Conservation (phyloP, 495 filamentous ascomycete genomes). For the Poronia punctata region DNA sequence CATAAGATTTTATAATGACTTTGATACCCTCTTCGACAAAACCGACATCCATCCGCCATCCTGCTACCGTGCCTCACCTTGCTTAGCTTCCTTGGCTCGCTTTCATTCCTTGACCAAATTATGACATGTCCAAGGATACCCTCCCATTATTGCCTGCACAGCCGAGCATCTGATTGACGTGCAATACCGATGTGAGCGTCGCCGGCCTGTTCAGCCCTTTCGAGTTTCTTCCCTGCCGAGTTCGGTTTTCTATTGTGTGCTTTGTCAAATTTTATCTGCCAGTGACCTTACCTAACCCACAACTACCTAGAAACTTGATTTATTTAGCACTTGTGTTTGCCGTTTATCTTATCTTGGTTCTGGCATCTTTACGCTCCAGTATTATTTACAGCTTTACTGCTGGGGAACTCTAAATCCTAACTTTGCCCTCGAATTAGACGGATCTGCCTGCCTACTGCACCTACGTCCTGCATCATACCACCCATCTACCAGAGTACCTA, state of each 20-base stretch:
- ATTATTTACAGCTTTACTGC: too few relatives aligned
- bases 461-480: too few relatives aligned
- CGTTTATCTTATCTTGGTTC: too few relatives aligned
- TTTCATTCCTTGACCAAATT: conserved; percentile 3
- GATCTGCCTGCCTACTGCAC: too few relatives aligned
- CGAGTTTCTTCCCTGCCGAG: neutral
- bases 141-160: neutral
- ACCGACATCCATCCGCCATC: conserved; percentile 1
- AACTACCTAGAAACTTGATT: too few relatives aligned
- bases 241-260: neutral
- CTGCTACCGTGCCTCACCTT: neutral
- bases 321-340: too few relatives aligned
- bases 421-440: too few relatives aligned
- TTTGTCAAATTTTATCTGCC: too few relatives aligned
- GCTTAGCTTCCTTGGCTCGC: conserved; percentile 6
- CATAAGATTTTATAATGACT: conserved; percentile 1
- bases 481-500: too few relatives aligned
- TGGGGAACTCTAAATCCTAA: too few relatives aligned
- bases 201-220: conserved; percentile 3
- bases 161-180: neutral
- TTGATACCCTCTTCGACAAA: neutral
- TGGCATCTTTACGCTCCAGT: too few relatives aligned
- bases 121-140: conserved; percentile 7
- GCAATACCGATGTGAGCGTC: conserved; percentile 4
- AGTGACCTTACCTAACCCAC: too few relatives aligned